Base-by-base conservation (phyloP, 345 rosid genomes). In the Dovyalis caffra region DNA sequence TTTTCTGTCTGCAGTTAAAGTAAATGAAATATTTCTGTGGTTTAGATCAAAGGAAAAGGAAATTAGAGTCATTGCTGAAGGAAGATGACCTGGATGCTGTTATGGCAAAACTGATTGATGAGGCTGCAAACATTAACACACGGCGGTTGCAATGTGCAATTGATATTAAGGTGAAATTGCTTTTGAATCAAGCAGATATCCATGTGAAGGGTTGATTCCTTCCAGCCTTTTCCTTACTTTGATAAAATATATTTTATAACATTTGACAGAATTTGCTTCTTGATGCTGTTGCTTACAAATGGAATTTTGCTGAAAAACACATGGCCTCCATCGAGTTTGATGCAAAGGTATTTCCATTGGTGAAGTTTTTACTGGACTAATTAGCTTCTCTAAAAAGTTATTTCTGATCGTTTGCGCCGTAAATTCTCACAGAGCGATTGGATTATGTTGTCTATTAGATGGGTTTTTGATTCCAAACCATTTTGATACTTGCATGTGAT, bases 261-360 rank as follows among this genome's bases (percentile, higher is more conserved):
- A 69, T 5, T 73, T 38, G 65, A 64, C 88, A 89, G 97, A 82
- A 85, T 70, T 74, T 92, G 64, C 93, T 95, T 8, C 69, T 76
- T 69, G 92, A 90, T 66, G 90, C 88, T 56, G 87, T 83, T 85
- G 73, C 86, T 64, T 43, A 69, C 72, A 89, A 84, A 77, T 87
- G 95, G 93, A 86, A 78, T 69, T 88, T 70, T 57, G 84, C 88
- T 6, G 92, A 88, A 77, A 86, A 77, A 77, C 87, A 87, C 45
- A 82, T 92, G 97, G 83, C 87, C 62, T 86, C 85, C 63, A 88
- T 90, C 77, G 97, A 95, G 84, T 69, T 87, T 79, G 94, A 90
- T 76, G 79, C 88, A n/a, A 95, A 90, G 96, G 96, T 91, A 88
- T 66, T 68, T 66, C 57, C 56, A 62, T 2, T 35, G 34, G 2